phyloP scores from a whole-genome alignment of 78 protist genomes.

The Protostelium mycophagum region DNA sequence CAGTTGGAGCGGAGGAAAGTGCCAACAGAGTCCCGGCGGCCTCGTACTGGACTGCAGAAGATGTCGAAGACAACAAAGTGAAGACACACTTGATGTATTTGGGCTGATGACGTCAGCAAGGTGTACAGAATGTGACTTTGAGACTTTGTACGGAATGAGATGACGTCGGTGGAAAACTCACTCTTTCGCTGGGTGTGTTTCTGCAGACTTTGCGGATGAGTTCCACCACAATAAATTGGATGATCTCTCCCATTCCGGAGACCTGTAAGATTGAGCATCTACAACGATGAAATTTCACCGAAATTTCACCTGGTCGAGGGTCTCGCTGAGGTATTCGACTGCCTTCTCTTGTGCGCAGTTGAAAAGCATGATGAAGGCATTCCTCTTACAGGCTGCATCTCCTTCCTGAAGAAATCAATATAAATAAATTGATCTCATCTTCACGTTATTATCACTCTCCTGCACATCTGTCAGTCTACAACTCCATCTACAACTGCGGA shows the following conservation, averaged over 20 bases:
- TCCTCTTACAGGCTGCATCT: slow-evolving; percentile 86
- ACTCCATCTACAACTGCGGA: too few relatives aligned
- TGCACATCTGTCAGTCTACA: too few relatives aligned
- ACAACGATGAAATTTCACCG: too few relatives aligned
- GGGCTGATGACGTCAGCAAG: slow-evolving; percentile 9
- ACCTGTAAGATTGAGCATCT: too few relatives aligned
- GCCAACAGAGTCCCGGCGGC: slow-evolving; percentile 67
- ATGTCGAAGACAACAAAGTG: slow-evolving; percentile 71
- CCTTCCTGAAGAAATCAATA: slow-evolving; percentile 30
- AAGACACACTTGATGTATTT: slow-evolving; percentile 74
- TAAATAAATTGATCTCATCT: slow-evolving; percentile 72
- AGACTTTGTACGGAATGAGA: background rate
- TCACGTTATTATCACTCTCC: slow-evolving; percentile 90
- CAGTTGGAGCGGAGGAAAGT: slow-evolving; percentile 82
- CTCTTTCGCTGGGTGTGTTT: slow-evolving; percentile 55
- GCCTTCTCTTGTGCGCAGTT: slow-evolving; percentile 85
- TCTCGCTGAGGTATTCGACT: slow-evolving; percentile 62
- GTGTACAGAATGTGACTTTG: slow-evolving; percentile 1
- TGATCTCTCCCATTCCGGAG: slow-evolving; percentile 69
- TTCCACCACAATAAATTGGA: slow-evolving; percentile 92
- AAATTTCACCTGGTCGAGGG: slow-evolving; percentile 59
- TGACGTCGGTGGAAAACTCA: background rate
- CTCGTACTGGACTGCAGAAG: slow-evolving; percentile 73
- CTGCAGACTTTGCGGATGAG: slow-evolving; percentile 76
- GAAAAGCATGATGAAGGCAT: slow-evolving; percentile 94